Evolutionary conservation across 352 stramenopile species (phyloP).

Genomic region (Globisporangium cylindrosporum): DNA sequence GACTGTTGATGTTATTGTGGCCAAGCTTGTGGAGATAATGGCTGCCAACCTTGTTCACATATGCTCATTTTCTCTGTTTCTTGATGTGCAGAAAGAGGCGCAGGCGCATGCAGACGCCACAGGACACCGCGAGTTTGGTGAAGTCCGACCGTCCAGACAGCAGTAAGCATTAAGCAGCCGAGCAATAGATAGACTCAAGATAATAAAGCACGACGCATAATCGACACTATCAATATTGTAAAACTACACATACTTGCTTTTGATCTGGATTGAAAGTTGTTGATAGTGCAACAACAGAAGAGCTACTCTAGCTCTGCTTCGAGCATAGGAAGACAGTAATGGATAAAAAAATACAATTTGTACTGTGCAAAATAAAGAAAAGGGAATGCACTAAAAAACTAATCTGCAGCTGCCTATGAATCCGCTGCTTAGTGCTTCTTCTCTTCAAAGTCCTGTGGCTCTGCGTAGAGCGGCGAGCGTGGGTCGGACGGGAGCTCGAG

Average conservation of each 20-base stretch:
- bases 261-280: background rate
- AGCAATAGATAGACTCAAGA: background rate
- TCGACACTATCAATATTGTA: background rate
- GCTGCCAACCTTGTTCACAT: background rate
- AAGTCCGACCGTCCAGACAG: constrained; percentile 28
- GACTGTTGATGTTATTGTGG: background rate
- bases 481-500: constrained; percentile 5
- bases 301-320: background rate
- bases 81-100: constrained; percentile 43
- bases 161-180: constrained; percentile 3
- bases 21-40: background rate
- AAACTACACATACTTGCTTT: background rate
- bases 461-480: constrained; percentile 10
- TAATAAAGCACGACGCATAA: background rate
- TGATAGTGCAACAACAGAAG: background rate
- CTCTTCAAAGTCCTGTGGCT: constrained; percentile 30
- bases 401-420: background rate
- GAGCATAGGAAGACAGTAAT: background rate
- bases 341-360: constrained; percentile 5
- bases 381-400: constrained; percentile 2
- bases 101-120: constrained; percentile 56
- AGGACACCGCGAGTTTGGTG: constrained; percentile 74
- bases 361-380: background rate
- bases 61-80: background rate
- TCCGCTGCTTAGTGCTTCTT: background rate